A percentile compares a stretch with the other conserved stretches of the same genome.
Evolutionary conservation across 495 filamentous ascomycete genomes (phyloP).

Genomic region (Lepidopterella palustris): DNA sequence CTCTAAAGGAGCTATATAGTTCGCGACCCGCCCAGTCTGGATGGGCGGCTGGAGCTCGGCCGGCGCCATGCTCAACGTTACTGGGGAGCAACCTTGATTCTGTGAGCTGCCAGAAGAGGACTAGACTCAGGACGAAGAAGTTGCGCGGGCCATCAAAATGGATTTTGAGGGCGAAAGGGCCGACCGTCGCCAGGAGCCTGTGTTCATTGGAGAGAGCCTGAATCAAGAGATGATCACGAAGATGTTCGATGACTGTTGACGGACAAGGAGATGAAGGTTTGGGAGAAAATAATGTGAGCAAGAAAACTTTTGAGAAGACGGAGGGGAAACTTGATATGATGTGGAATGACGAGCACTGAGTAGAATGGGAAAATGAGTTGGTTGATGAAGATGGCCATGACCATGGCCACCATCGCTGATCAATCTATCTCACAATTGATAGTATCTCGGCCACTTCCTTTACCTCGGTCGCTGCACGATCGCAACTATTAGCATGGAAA

Average conservation of each 20-base stretch:
- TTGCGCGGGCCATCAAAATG: constrained; percentile 38
- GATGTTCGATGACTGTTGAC: constrained; percentile 43
- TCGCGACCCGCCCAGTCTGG: constrained; percentile 41
- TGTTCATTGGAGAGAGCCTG: constrained; percentile 53
- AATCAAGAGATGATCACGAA: constrained; percentile 37
- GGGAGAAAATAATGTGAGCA: not conserved
- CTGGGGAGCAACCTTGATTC: constrained; percentile 50
- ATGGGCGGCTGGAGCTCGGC: constrained; percentile 57
- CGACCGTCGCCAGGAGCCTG: constrained; percentile 54
- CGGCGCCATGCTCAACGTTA: constrained; percentile 52
- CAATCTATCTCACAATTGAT: no score
- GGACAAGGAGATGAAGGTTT: not conserved
- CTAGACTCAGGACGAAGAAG: constrained; percentile 44
- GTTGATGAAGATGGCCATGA: not conserved
- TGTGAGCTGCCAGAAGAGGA: constrained; percentile 40
- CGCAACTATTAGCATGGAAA: no score
- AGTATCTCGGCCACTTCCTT: no score
- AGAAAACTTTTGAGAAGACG: not conserved
- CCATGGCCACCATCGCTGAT: not conserved
- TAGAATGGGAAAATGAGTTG: not conserved
- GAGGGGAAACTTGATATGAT: not conserved
- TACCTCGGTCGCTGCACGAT: no score
- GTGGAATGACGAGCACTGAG: not conserved
- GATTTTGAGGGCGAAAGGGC: constrained; percentile 51
- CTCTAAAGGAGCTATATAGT: constrained; percentile 46